Percentiles rank a stretch among this genome's conserved stretches.
phyloP scores from a whole-genome alignment of 352 stramenopile species.

The Aphanomyces euteiches region DNA sequence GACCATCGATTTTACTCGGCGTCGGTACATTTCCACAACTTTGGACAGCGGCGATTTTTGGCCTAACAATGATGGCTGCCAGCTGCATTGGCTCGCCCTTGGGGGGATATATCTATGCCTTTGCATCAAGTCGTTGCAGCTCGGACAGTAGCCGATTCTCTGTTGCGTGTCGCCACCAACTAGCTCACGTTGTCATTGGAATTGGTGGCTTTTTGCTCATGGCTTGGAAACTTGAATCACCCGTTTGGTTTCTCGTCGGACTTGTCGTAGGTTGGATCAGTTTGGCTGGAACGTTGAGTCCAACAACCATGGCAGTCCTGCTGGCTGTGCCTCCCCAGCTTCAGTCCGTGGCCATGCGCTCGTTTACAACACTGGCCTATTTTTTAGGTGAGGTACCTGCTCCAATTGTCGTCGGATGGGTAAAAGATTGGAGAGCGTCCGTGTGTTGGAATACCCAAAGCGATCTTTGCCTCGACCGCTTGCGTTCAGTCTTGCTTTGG shows the following conservation, averaged over 20 bases:
- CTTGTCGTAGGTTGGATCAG: background rate
- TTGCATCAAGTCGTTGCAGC: background rate
- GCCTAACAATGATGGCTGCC: background rate
- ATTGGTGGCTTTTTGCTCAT: background rate
- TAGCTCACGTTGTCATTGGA: background rate
- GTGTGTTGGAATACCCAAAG: background rate
- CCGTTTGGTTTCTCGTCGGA: background rate
- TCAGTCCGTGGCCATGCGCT: background rate
- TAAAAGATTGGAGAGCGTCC: background rate
- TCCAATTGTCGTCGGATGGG: background rate
- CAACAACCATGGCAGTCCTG: background rate
- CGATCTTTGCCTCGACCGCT: background rate
- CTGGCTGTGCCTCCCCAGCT: background rate
- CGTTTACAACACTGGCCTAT: background rate
- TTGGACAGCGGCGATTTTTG: background rate
- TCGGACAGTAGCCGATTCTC: background rate
- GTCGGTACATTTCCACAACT: background rate
- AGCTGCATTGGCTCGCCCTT: background rate
- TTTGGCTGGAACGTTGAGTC: background rate
- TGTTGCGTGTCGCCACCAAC: background rate
- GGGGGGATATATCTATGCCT: too few relatives aligned
- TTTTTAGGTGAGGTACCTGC: background rate
- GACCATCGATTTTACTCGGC: background rate
- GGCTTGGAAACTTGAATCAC: background rate
- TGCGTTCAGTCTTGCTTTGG: background rate